Percentiles rank a stretch among this genome's conserved stretches.
These are phyloP conservation scores for Yamadazyma siamensis DNA, from an alignment of 1,139 yeast species.

Conservation along the genomic window DNA sequence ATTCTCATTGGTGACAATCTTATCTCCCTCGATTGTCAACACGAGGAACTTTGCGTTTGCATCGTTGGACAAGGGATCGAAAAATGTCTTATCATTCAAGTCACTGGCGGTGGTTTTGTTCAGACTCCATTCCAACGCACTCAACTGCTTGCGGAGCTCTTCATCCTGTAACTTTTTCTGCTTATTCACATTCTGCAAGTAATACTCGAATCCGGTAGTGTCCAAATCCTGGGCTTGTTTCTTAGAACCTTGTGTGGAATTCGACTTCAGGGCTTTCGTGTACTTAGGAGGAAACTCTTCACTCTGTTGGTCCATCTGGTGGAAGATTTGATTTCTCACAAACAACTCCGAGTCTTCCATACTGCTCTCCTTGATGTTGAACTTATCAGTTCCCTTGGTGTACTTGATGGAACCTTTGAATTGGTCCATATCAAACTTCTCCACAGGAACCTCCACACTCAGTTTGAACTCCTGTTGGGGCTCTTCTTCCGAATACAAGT, in stretches of 20 bases:
- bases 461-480: slow-evolving; percentile 4
- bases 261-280: slow-evolving; percentile 15
- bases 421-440: slow-evolving; percentile 23
- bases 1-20: slow-evolving; percentile 34
- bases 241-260: slow-evolving; percentile 3
- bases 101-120: slow-evolving; percentile 33
- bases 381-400: slow-evolving; percentile 7
- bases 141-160: slow-evolving; percentile 42
- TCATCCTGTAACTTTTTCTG: slow-evolving; percentile 39
- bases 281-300: background rate
- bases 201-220: no score
- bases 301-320: slow-evolving; percentile 7
- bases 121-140: slow-evolving; percentile 54
- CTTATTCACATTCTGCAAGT: slow-evolving; percentile 42
- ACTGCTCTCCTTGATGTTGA: slow-evolving; percentile 14
- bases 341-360: slow-evolving; percentile 16
- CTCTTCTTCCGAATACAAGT: slow-evolving; percentile 8
- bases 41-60: slow-evolving; percentile 37
- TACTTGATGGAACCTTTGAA: slow-evolving; percentile 13
- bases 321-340: slow-evolving; percentile 16
- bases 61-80: slow-evolving; percentile 33
- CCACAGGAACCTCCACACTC: slow-evolving; percentile 12
- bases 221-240: no score
- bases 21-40: slow-evolving; percentile 42
- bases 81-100: slow-evolving; percentile 45